These are phyloP conservation scores for Pichia sp. DNA, from an alignment of 1,139 yeast genomes.

Conservation along the genomic window DNA sequence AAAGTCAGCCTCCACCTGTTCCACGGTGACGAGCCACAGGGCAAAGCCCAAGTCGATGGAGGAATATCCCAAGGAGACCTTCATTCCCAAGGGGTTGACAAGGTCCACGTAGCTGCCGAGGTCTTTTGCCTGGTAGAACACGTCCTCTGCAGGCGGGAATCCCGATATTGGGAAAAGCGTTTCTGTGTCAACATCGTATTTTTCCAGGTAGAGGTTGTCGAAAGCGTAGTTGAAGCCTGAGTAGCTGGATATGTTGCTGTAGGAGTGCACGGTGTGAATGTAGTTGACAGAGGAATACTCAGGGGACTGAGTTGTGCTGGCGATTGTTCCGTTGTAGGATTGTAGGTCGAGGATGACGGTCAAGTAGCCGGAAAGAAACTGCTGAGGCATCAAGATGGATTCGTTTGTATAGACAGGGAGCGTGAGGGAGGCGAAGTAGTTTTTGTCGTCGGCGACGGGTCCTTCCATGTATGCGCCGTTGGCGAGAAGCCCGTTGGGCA, in stretches of 20 bases:
- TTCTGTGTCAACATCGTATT: background rate
- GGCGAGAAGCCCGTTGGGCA: constrained; percentile 39
- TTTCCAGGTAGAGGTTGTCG: constrained; percentile 1
- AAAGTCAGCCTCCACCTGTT: constrained; percentile 58
- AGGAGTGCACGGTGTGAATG: constrained; percentile 32
- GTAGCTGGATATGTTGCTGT: constrained; percentile 25
- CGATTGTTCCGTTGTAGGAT: constrained; percentile 46
- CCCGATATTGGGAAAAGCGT: constrained; percentile 10
- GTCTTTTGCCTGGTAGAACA: constrained; percentile 16
- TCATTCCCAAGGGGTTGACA: constrained; percentile 37
- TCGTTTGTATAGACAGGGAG: constrained; percentile 70
- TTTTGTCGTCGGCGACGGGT: constrained; percentile 45
- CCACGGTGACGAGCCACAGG: constrained; percentile 73
- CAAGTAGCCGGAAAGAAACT: constrained; percentile 66
- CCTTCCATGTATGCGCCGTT: constrained; percentile 51
- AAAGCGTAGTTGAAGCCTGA: constrained; percentile 38
- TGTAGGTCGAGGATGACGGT: constrained; percentile 62
- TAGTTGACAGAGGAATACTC: constrained; percentile 41
- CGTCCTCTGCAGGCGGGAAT: constrained; percentile 26
- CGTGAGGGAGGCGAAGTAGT: constrained; percentile 52
- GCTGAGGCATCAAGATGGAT: constrained; percentile 60
- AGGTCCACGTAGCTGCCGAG: constrained; percentile 52
- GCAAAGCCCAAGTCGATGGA: constrained; percentile 46
- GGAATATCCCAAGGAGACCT: constrained; percentile 70
- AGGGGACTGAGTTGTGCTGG: constrained; percentile 35